Evolutionary conservation across 352 stramenopile species (phyloP).

Genomic region (Pythium utonaiense): DNA sequence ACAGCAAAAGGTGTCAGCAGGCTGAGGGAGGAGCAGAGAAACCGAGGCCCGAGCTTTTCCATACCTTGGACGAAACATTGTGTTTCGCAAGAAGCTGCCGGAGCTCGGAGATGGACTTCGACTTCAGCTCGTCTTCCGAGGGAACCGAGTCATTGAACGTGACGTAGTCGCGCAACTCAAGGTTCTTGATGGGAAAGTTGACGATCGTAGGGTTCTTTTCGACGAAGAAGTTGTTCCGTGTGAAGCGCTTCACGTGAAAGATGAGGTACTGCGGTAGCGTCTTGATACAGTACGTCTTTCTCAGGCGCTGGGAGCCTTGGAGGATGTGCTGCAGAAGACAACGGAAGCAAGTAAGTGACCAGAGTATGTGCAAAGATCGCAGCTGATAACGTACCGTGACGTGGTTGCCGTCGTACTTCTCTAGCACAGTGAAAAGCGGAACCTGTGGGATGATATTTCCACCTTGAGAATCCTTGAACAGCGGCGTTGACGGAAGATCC

Average conservation of each 20-base stretch:
- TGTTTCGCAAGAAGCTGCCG: constrained; percentile 12
- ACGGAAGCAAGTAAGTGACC: too few species aligned
- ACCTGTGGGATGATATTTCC: constrained; percentile 97
- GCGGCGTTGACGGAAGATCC: constrained; percentile 96
- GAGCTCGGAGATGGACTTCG: constrained; percentile 14
- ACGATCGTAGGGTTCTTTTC: constrained; percentile 99
- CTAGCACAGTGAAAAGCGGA: constrained; percentile 94
- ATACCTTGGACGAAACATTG: constrained; percentile 12
- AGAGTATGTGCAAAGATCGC: too few species aligned
- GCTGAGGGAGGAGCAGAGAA: background rate
- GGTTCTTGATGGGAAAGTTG: constrained; percentile 98
- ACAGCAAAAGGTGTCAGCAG: background rate
- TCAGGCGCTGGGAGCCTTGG: constrained; percentile 76
- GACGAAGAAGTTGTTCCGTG: constrained; percentile 96
- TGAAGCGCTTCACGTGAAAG: constrained; percentile 97
- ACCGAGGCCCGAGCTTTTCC: background rate
- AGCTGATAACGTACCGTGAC: constrained; percentile 64
- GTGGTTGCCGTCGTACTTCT: constrained; percentile 95
- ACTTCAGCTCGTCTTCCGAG: constrained; percentile 47
- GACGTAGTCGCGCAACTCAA: constrained; percentile 94
- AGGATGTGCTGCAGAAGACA: constrained; percentile 54
- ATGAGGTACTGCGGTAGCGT: constrained; percentile 95
- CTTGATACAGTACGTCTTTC: constrained; percentile 92
- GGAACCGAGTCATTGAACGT: constrained; percentile 45
- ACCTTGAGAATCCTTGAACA: constrained; percentile 98